Evolutionary conservation across 2,329 filamentous ascomycete species (phyloP).

Genomic region (Aspergillus arachidicola): DNA sequence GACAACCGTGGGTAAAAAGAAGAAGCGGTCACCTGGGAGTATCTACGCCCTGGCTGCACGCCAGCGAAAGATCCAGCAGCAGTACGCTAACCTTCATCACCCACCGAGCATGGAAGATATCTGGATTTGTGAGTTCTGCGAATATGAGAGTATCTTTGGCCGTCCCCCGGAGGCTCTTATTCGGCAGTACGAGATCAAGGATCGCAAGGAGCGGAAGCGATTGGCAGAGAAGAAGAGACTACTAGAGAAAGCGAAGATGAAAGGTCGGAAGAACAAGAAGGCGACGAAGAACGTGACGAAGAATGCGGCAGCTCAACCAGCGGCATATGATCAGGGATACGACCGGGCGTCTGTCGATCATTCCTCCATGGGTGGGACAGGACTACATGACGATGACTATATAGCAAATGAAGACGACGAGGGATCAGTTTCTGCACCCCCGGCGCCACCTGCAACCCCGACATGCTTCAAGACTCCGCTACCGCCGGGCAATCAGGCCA

Average conservation of each 20-base stretch:
- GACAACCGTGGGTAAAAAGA: constrained; percentile 60
- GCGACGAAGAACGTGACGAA: constrained; percentile 67
- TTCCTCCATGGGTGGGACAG: constrained; percentile 41
- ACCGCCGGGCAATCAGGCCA: constrained; percentile 60
- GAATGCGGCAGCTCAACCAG: constrained; percentile 37
- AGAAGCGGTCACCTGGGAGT: constrained; percentile 67
- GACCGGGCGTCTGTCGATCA: constrained; percentile 46
- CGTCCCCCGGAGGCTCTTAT: constrained; percentile 81
- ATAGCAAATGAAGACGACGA: constrained; percentile 55
- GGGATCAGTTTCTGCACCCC: constrained; percentile 44
- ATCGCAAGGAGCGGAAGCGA: constrained; percentile 79
- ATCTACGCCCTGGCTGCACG: constrained; percentile 75
- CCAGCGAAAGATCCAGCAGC: constrained; percentile 74
- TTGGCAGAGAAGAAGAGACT: constrained; percentile 83
- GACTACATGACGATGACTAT: constrained; percentile 53
- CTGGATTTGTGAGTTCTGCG: constrained; percentile 98
- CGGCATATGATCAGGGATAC: constrained; percentile 42
- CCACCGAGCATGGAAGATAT: constrained; percentile 72
- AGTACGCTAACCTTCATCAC: constrained; percentile 74
- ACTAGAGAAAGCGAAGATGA: constrained; percentile 91
- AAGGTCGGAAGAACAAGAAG: constrained; percentile 88
- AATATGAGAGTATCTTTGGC: constrained; percentile 97
- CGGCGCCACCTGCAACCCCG: constrained; percentile 47
- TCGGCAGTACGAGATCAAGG: constrained; percentile 90
- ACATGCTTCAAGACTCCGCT: constrained; percentile 68